Conservation (phyloP, 345 rosid species). For the Brassica napus region DNA sequence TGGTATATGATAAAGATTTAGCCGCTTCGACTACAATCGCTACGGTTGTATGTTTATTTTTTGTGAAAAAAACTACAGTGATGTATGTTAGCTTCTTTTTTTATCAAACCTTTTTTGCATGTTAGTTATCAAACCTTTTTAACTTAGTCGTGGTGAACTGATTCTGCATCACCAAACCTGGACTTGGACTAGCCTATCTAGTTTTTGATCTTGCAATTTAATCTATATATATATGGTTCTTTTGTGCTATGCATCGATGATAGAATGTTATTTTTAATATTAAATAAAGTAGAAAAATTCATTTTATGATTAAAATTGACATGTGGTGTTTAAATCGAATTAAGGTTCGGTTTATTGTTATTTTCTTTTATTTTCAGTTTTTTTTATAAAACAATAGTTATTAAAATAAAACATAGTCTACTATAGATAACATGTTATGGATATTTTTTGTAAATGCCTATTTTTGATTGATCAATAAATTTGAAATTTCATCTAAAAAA, state of each 20-base stretch:
- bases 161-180: not conserved
- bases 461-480: too few relatives aligned
- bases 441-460: too few relatives aligned
- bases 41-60: too few relatives aligned
- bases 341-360: not conserved
- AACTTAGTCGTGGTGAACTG: too few relatives aligned
- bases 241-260: not conserved
- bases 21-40: not conserved
- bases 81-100: too few relatives aligned
- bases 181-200: not conserved
- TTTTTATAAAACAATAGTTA: not conserved
- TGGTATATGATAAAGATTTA: not conserved
- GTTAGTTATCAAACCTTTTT: too few relatives aligned
- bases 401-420: not conserved
- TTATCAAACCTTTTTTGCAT: too few relatives aligned
- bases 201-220: not conserved
- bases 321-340: not conserved
- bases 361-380: too few relatives aligned
- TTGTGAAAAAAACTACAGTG: too few relatives aligned
- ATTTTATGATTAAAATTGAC: not conserved
- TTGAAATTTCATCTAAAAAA: too few relatives aligned
- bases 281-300: not conserved
- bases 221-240: not conserved
- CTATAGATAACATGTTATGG: not conserved
- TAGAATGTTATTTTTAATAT: not conserved